Evolutionary conservation across 179 eudicot species (phyloP).

Genomic region (Drosera spatulata): DNA sequence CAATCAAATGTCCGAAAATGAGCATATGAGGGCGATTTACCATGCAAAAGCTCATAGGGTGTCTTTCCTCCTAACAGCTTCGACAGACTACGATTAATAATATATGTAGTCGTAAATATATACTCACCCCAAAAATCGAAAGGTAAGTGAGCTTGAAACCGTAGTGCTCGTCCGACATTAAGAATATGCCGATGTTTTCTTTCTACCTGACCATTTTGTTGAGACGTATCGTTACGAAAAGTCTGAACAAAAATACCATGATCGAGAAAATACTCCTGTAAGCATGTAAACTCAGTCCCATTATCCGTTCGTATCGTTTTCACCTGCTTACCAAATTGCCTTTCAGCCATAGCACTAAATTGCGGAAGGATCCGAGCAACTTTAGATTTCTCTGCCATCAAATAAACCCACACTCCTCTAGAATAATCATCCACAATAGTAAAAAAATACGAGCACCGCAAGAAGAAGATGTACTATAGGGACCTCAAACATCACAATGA

Average conservation of each 20-base stretch:
- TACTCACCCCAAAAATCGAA: background rate
- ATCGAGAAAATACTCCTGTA: background rate
- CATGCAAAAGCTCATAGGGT: background rate
- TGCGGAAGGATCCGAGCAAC: background rate
- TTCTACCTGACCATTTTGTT: background rate
- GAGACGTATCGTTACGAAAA: background rate
- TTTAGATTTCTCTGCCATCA: background rate
- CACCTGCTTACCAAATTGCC: background rate
- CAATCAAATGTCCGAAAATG: background rate
- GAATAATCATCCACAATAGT: background rate
- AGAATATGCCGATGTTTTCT: background rate
- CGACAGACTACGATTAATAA: background rate
- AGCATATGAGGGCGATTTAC: background rate
- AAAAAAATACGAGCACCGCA: background rate
- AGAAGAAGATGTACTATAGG: background rate
- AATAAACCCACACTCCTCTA: background rate
- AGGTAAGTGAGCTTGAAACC: background rate
- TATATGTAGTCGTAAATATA: background rate
- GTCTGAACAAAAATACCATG: background rate
- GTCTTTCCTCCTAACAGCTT: background rate
- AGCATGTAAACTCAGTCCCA: background rate
- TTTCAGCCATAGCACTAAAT: background rate
- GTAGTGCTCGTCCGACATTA: background rate
- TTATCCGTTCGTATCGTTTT: background rate
- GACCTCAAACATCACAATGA: conserved; percentile 4